These are phyloP conservation scores for Metschnikowia rubicola DNA, from an alignment of 805 yeast genomes.

Conservation along the genomic window DNA sequence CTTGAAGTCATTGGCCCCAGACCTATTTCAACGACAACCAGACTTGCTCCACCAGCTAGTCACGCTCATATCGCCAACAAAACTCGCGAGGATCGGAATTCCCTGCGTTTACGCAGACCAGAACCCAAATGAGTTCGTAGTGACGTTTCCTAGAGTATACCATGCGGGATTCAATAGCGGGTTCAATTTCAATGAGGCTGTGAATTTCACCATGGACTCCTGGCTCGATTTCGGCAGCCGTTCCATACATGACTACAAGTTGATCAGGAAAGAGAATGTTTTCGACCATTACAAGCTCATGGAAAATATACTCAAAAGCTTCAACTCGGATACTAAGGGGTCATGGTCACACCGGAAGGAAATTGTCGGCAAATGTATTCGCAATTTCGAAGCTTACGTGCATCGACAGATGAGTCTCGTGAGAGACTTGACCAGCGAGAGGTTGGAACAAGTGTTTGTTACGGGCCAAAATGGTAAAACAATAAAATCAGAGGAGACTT, in stretches of 20 bases:
- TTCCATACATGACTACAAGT: slow-evolving; percentile 21
- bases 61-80: slow-evolving; percentile 71
- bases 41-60: slow-evolving; percentile 85
- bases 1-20: slow-evolving; percentile 70
- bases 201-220: slow-evolving; percentile 59
- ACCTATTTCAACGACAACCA: slow-evolving; percentile 77
- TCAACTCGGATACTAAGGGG: slow-evolving; percentile 2
- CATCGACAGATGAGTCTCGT: slow-evolving; percentile 20
- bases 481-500: not conserved
- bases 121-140: slow-evolving; percentile 53
- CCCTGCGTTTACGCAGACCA: slow-evolving; percentile 59
- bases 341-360: slow-evolving; percentile 8
- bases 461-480: not conserved
- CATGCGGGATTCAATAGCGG: slow-evolving; percentile 47
- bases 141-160: slow-evolving; percentile 43
- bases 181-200: slow-evolving; percentile 45
- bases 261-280: slow-evolving; percentile 40
- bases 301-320: slow-evolving; percentile 41
- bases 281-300: slow-evolving; percentile 53
- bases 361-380: slow-evolving; percentile 22
- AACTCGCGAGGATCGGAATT: slow-evolving; percentile 43
- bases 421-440: slow-evolving; percentile 19
- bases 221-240: slow-evolving; percentile 68
- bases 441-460: slow-evolving; percentile 11
- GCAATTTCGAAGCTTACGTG: slow-evolving; percentile 26